These are phyloP conservation scores for Phanerochaete sordida DNA, from an alignment of 768 basidiomycete species.

Conservation along the genomic window DNA sequence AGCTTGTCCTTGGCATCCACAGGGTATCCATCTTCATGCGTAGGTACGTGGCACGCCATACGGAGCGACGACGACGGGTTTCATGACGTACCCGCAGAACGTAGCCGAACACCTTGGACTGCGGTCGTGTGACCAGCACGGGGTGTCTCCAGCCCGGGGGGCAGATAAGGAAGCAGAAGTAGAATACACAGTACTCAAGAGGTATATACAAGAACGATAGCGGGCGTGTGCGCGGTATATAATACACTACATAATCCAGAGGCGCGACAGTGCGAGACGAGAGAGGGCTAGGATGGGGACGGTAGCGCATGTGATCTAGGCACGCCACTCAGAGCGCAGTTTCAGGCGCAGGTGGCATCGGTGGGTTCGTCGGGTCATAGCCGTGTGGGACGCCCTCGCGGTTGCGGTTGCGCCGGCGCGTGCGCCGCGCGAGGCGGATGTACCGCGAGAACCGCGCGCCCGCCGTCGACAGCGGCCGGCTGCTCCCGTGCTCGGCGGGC, in stretches of 20 bases:
- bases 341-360: conserved; percentile 19
- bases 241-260: not conserved
- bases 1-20: too few species aligned
- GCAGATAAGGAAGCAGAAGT: not conserved
- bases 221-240: not conserved
- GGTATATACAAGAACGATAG: not conserved
- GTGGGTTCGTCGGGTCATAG: conserved; percentile 24
- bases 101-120: too few species aligned
- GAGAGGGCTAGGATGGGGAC: not conserved
- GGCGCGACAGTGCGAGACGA: not conserved
- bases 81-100: too few species aligned
- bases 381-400: conserved; percentile 14
- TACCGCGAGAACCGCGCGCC: conserved; percentile 31
- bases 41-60: too few species aligned
- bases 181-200: not conserved
- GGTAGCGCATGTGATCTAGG: not conserved
- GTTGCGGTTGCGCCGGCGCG: conserved; percentile 16
- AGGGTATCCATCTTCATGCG: too few species aligned
- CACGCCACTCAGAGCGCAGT: conserved; percentile 6
- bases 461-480: conserved; percentile 19
- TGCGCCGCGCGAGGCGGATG: conserved; percentile 27
- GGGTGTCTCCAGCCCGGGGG: too few species aligned
- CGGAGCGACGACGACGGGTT: too few species aligned
- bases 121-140: too few species aligned
- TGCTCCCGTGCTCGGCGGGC: conserved; percentile 3